phyloP scores from a whole-genome alignment of 1,284 basidiomycete genomes.

The Wallemia ichthyophaga region DNA sequence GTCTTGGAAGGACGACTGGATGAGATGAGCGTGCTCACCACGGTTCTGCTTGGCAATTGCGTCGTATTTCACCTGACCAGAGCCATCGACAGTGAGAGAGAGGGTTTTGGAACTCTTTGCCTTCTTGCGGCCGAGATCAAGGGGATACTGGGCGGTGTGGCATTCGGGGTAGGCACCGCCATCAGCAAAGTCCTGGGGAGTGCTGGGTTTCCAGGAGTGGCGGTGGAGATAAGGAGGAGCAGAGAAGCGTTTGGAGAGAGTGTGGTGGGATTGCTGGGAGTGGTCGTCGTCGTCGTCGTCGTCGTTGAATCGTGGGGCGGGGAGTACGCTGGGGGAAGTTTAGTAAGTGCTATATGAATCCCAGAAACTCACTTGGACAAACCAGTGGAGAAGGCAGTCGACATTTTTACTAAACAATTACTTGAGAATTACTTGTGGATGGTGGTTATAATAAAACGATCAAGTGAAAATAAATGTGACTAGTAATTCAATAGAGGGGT shows the following conservation, averaged over 20 bases:
- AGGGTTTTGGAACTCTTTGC: constrained; percentile 64
- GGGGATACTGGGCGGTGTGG: constrained; percentile 83
- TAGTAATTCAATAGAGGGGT: background rate
- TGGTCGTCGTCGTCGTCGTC: background rate
- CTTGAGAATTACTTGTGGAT: no score
- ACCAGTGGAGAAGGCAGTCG: background rate
- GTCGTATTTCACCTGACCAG: constrained; percentile 89
- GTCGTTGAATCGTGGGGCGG: background rate
- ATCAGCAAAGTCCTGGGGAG: constrained; percentile 58
- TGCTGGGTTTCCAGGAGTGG: constrained; percentile 54
- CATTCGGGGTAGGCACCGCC: constrained; percentile 93
- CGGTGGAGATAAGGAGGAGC: constrained; percentile 61
- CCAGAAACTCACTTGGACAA: background rate
- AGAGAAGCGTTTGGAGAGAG: constrained; percentile 6
- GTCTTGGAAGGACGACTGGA: constrained; percentile 92
- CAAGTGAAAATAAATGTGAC: background rate
- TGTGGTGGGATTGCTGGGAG: background rate
- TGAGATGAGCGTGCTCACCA: constrained; percentile 35
- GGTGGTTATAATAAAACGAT: no score
- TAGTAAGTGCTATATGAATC: background rate
- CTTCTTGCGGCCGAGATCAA: constrained; percentile 86
- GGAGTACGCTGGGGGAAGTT: background rate
- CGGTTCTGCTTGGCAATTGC: constrained; percentile 88
- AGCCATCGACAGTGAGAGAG: constrained; percentile 79
- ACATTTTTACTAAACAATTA: no score